These are phyloP conservation scores for Aphanomyces astaci DNA, from an alignment of 352 stramenopile species.

Conservation along the genomic window DNA sequence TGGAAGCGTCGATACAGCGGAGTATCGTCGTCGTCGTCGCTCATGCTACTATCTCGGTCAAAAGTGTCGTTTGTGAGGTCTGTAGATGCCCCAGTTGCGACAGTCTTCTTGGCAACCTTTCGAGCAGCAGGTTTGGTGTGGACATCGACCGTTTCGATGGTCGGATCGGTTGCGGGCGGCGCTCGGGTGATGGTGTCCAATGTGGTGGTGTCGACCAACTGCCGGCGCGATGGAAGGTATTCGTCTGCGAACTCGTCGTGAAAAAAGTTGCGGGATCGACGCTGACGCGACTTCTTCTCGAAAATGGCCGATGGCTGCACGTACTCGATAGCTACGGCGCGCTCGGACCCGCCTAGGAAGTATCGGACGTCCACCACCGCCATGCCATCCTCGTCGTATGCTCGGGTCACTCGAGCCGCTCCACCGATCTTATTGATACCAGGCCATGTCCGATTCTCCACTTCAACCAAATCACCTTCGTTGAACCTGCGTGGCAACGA, in stretches of 20 bases:
- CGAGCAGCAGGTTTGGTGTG: no score
- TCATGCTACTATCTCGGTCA: not conserved
- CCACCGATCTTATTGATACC: conserved; percentile 83
- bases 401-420: conserved; percentile 41
- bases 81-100: not conserved
- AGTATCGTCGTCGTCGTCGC: not conserved
- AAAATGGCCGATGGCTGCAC: conserved; percentile 48
- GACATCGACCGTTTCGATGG: no score
- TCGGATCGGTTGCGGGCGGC: not conserved
- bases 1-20: not conserved
- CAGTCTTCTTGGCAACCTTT: not conserved
- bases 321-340: conserved; percentile 56
- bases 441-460: conserved; percentile 72
- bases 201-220: not conserved
- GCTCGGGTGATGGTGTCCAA: no score
- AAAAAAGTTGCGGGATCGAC: conserved; percentile 21
- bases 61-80: not conserved
- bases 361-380: conserved; percentile 79
- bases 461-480: conserved; percentile 43
- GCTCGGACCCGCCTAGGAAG: conserved; percentile 68
- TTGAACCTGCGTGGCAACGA: conserved; percentile 25
- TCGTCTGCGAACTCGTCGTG: conserved; percentile 50
- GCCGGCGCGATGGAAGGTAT: not conserved
- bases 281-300: conserved; percentile 28
- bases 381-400: conserved; percentile 33